Conservation (phyloP, 179 eudicot species). For the Nepenthes alata region DNA sequence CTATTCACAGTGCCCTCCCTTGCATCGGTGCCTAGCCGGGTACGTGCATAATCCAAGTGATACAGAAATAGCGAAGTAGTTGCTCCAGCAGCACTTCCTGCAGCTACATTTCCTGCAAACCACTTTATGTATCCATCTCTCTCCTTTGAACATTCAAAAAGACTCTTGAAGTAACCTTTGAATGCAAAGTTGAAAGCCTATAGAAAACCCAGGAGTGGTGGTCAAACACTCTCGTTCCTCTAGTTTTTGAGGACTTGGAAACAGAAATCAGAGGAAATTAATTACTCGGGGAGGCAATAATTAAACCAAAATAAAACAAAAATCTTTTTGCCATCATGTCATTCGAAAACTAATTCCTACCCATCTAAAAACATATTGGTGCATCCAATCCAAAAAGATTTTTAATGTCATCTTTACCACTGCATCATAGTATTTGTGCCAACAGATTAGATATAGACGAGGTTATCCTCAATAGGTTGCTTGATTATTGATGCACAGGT, state of each 20-base stretch:
- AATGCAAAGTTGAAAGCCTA: constrained; percentile 99
- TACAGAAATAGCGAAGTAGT: constrained; percentile 81
- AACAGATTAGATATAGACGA: no score
- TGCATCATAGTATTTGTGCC: no score
- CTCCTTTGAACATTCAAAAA: constrained; percentile 76
- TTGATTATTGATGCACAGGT: no score
- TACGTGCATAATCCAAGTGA: constrained; percentile 90
- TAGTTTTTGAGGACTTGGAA: not conserved
- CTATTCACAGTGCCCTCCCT: constrained; percentile 29
- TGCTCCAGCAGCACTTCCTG: constrained; percentile 99
- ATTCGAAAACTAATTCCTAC: no score
- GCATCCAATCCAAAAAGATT: no score
- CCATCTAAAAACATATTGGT: no score
- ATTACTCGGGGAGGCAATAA: no score
- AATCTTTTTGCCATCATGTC: no score
- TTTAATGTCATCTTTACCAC: no score
- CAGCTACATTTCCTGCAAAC: constrained; percentile 93
- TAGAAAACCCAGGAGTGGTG: constrained; percentile 10
- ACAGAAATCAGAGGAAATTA: not conserved
- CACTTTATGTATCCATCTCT: constrained; percentile 84
- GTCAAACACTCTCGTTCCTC: constrained; percentile 13
- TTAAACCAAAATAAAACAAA: no score
- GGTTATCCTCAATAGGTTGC: no score
- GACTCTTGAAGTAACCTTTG: constrained; percentile 77
- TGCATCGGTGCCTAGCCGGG: constrained; percentile 77